Evolutionary conservation across 768 basidiomycete genomes (phyloP), one percentile per base, ranked within the genome.

Genomic region (Tulasnella sp.): DNA sequence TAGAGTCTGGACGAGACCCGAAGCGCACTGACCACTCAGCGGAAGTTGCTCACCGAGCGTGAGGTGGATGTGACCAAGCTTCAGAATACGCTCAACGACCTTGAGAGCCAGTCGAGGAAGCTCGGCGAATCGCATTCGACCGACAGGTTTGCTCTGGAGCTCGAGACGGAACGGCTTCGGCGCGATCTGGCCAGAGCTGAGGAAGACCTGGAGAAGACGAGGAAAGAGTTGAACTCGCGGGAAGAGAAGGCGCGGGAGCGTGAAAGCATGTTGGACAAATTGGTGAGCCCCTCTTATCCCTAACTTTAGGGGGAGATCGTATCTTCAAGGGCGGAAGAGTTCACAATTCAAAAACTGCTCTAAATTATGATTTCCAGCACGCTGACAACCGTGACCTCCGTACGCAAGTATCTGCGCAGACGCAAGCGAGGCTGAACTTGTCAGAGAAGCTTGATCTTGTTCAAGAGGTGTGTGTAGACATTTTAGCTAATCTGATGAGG

Each of bases 381-480:
- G 78, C 81, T 1, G 87, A 90, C 69, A 86, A 86, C 60, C 77
- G 87, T 34, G 92, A 93, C 61, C 74, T 97, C 21, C 78, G 85
- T 2, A 77, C 78, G 1, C 85, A 89, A 67, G 74, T 96, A 1
- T 84, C 91, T 0, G 76, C 84, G 9, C 89, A 92, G 70, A 88
- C 87, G 0, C 94, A 97, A 69, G 84, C 90, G 12, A 74, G 87
- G 57, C 73, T 98, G 53, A 88, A 92, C 64, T 69, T 92, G 3
- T 79, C 85, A 1, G 94, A 97, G 72, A 94, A 92, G 77, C 74
- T 96, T n/a, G 92, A 96, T 65, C 65, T 66, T 0, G 75, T 80
- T 1, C 82, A 86, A 65, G 75, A 77, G 25, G 74, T 71, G 38
- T 46, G 72, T 53, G 3, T 2, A 15, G 7, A 1, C 17, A 8